Percentiles rank a stretch among this genome's conserved stretches.
These are phyloP conservation scores for Vigna unguiculata DNA, from an alignment of 306 rosid species.

Conservation along the genomic window DNA sequence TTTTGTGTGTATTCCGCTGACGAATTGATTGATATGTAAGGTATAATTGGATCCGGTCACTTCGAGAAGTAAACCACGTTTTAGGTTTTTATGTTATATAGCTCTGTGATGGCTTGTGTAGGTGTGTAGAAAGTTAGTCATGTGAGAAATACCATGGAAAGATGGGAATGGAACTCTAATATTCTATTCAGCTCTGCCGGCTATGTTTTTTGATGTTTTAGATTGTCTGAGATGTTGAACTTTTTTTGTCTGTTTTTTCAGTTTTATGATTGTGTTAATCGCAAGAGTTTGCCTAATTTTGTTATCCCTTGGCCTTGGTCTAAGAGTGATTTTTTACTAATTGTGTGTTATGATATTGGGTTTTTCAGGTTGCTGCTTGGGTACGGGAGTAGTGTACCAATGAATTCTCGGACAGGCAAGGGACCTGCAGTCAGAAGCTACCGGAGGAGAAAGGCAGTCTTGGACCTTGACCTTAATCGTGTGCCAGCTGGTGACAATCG, in stretches of 20 bases:
- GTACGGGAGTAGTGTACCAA: conserved; percentile 17
- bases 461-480: conserved; percentile 53
- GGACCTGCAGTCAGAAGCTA: conserved; percentile 42
- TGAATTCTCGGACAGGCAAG: conserved; percentile 45
- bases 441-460: conserved; percentile 52
- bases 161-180: background rate
- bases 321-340: background rate
- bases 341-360: background rate
- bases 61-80: background rate
- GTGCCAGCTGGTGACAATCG: conserved; percentile 45
- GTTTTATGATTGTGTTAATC: background rate
- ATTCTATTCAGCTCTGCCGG: conserved; percentile 4
- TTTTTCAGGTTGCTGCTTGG: conserved; percentile 34
- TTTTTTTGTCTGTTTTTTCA: background rate
- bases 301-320: background rate
- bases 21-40: background rate
- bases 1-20: background rate
- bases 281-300: background rate
- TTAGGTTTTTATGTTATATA: background rate
- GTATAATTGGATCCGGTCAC: background rate
- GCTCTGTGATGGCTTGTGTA: background rate
- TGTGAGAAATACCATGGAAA: background rate
- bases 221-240: background rate
- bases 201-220: conserved; percentile 1
- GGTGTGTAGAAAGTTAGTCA: background rate